A percentile compares a stretch with the other conserved stretches of the same genome.
Conservation (phyloP, 2,329 filamentous ascomycete species). For the Xylaria sp. region DNA sequence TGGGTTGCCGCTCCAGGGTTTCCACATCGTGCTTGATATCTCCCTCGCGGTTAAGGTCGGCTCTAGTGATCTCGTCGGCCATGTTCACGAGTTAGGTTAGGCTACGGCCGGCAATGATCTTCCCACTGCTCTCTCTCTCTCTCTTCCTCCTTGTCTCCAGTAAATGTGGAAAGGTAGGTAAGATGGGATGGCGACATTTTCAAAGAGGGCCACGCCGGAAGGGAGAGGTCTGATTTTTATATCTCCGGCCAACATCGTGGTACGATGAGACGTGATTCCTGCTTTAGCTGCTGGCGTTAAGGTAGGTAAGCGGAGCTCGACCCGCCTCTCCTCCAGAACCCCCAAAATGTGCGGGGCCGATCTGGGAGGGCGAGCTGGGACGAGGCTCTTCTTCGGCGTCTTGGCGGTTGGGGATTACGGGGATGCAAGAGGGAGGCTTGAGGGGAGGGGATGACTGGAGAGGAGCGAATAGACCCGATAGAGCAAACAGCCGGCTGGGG, state of each 20-base stretch:
- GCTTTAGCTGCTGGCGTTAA: conserved; percentile 1
- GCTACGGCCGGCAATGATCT: neutral
- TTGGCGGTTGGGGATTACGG: conserved; percentile 30
- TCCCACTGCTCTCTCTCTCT: neutral
- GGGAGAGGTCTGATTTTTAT: neutral
- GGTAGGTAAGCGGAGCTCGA: conserved; percentile 10
- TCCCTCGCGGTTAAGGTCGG: conserved; percentile 7
- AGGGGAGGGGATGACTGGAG: conserved; percentile 3
- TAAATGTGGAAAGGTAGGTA: neutral
- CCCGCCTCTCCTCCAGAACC: conserved; percentile 17
- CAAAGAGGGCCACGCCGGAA: neutral
- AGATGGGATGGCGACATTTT: neutral
- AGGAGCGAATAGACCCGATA: conserved; percentile 2
- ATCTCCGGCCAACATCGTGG: neutral
- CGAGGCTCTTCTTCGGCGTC: conserved; percentile 33
- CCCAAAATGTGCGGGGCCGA: conserved; percentile 21
- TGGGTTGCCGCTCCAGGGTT: conserved; percentile 22
- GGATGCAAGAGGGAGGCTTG: conserved; percentile 3
- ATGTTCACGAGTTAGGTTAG: conserved; percentile 10
- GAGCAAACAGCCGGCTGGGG: no score
- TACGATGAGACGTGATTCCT: no score
- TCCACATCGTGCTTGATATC: conserved; percentile 26
- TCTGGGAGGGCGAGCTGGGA: conserved; percentile 21
- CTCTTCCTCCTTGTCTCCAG: neutral
- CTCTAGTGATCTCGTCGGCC: conserved; percentile 31